Percentiles rank a stretch among this genome's conserved stretches.
phyloP scores from a whole-genome alignment of 1,284 basidiomycete genomes.

The Microbotryum violaceum region DNA sequence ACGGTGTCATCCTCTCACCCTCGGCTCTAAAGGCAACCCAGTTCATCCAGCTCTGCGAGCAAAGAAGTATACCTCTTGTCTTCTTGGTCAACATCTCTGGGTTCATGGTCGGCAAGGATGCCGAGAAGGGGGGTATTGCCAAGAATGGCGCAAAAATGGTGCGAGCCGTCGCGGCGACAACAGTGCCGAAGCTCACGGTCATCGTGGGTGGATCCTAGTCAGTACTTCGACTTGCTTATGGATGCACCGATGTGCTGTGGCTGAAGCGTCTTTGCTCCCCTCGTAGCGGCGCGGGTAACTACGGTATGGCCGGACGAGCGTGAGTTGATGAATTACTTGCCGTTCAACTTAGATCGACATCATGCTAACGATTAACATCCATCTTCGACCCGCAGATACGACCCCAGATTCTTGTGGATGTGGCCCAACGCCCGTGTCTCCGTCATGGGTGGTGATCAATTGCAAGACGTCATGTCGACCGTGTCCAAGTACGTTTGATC shows the following conservation, averaged over 20 bases:
- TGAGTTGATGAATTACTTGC: not conserved
- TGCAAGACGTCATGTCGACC: constrained; percentile 85
- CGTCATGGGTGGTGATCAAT: constrained; percentile 85
- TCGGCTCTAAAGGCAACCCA: constrained; percentile 89
- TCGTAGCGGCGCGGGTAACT: constrained; percentile 64
- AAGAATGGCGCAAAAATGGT: constrained; percentile 99
- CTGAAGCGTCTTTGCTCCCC: not conserved
- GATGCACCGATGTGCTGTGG: constrained; percentile 35
- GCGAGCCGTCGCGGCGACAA: constrained; percentile 85
- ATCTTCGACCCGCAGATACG: constrained; percentile 57
- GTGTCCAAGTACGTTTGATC: constrained; percentile 50
- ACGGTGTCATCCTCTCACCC: constrained; percentile 87
- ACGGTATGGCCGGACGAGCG: constrained; percentile 52
- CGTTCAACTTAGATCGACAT: not conserved
- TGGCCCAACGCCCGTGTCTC: constrained; percentile 94
- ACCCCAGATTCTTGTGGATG: constrained; percentile 92
- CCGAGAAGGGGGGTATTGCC: constrained; percentile 62
- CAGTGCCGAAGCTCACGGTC: constrained; percentile 85
- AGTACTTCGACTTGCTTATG: constrained; percentile 44
- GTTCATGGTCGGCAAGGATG: constrained; percentile 33
- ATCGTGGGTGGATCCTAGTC: constrained; percentile 79
- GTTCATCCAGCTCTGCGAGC: constrained; percentile 89
- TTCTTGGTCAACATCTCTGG: constrained; percentile 87
- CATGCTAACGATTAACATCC: not conserved
- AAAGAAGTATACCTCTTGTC: constrained; percentile 77